Base-by-base conservation (phyloP, 106 monocot genomes). In the Phalaenopsis equestris region DNA sequence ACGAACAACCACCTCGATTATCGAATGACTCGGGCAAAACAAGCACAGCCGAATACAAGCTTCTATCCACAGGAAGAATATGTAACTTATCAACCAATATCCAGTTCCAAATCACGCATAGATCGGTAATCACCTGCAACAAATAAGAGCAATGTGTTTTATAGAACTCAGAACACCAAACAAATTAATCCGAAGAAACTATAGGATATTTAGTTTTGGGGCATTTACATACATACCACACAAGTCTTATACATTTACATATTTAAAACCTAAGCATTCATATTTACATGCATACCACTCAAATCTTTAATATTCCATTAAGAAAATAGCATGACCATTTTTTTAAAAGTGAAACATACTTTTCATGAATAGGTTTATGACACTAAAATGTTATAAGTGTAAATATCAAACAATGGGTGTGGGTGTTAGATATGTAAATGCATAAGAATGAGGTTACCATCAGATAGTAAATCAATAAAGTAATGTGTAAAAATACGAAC, bases 21-120 rank as follows among this genome's bases (percentile, higher is more conserved):
- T 99, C 94, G 84, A 95, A 99, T 43, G 94, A 80, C 72, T 99
- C 98, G 6, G 92, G 92, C 37, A 95, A 67, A 72, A 99, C 98
- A 88, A 99, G 89, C 75, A 99, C 79, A 39, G 65, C 92, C 81
- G 93, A 87, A 81, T 86, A 99, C 18, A 77, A 47, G 58, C 76
- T 83, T 88, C 98, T 91, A 41, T 91, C 89, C 77, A 52, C 85
- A 11, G 79, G 79, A 80, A 78, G 82, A 73, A 99, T 88, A 77
- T 91, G 86, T 82, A 99, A 83, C 52, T 93, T 95, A 79, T 91
- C 92, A 56, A 55, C 89, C 89, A 99, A 87, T 82, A 99, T 86
- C 98, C 98, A 99, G 55, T 99, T 83, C 98, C 98, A 99, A 42
- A 99, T 99, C 36, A 88, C 58, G 85, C 55, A 85, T 17, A 99